A percentile compares a stretch with the other conserved stretches of the same genome.
Conservation (phyloP, 1,139 yeast species). For the Suhomyces taliae region DNA sequence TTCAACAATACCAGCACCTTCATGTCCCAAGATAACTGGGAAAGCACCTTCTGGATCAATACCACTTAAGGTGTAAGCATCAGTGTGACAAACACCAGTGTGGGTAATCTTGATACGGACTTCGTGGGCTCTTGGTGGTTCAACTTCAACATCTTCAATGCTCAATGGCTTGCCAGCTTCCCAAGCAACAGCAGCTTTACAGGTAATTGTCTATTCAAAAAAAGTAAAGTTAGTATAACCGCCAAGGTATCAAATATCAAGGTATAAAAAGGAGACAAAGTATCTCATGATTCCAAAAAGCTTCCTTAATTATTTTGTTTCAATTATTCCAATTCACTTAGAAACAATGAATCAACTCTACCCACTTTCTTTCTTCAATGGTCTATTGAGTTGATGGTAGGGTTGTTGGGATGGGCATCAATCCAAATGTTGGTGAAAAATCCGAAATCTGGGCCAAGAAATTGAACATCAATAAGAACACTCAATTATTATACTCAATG, state of each 20-base stretch:
- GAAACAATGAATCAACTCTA: too few species aligned
- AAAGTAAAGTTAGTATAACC: constrained; percentile 15
- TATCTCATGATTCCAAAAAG: too few species aligned
- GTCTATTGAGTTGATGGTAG: too few species aligned
- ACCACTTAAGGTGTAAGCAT: constrained; percentile 94
- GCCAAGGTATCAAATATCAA: constrained; percentile 12
- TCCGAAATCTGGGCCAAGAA: neutral
- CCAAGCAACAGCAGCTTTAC: constrained; percentile 98
- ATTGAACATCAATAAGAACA: neutral
- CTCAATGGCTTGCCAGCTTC: constrained; percentile 84
- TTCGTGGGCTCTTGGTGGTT: constrained; percentile 95
- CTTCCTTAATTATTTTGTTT: too few species aligned
- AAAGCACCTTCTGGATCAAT: constrained; percentile 95
- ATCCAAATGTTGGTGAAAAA: too few species aligned
- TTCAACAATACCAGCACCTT: constrained; percentile 96
- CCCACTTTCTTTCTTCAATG: too few species aligned
- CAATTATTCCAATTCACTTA: neutral
- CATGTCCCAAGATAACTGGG: constrained; percentile 92
- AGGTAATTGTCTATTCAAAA: constrained; percentile 61
- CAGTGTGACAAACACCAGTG: constrained; percentile 98
- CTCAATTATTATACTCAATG: neutral
- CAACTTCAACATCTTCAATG: constrained; percentile 86
- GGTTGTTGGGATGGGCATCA: too few species aligned
- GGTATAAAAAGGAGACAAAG: neutral
- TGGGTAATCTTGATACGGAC: constrained; percentile 84